Base-by-base conservation (phyloP, 805 yeast genomes). In the Myxozyma melibiosi region DNA sequence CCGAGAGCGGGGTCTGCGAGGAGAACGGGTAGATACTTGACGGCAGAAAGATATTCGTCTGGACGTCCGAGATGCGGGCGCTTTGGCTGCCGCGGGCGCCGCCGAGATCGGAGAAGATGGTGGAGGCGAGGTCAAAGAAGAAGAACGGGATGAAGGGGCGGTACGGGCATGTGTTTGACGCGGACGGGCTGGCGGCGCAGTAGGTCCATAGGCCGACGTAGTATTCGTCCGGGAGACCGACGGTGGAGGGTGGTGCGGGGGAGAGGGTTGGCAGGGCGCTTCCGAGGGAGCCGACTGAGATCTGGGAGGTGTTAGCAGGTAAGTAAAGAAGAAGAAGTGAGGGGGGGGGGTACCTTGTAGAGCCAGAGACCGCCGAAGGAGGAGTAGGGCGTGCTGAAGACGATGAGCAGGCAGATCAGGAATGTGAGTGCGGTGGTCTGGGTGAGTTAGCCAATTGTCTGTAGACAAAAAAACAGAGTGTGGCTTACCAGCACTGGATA, bases 141-240 rank as follows among this genome's bases (percentile, higher is more conserved):
- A 53, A 58, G 6, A 58, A 31, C 13, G 48, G 48, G 9, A 41
- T 6, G 7, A 27, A 30, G n/a, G 57, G 35, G 14, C 63, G 50
- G 22, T n/a, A 34, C 7, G 51, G 51, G 18, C 63, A 58, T 38
- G 42, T 24, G 18, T 41, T 30, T 24, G 14, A 9, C 7, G 14
- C 20, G 9, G 41, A 39, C 27, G 39, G 5, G 27, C 13, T 18
- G 13, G 18, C 25, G 11, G 40, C 40, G 43, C 63, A 58, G 41
- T 51, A 58, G 4, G 63, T 46, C 63, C 63, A 58, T 16, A 58
- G 34, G 3, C 63, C 63, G 50, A 55, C 57, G 16, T 30, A 35
- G 50, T 58, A 58, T 8, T 40, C 38, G n/a, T 58, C 63, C 13
- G 63, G 63, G 3, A 58, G 50, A 24, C 63, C 63, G 35, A 51